These are phyloP conservation scores for Solanum infundibuliforme DNA, from an alignment of 257 asterid species.

Conservation along the genomic window DNA sequence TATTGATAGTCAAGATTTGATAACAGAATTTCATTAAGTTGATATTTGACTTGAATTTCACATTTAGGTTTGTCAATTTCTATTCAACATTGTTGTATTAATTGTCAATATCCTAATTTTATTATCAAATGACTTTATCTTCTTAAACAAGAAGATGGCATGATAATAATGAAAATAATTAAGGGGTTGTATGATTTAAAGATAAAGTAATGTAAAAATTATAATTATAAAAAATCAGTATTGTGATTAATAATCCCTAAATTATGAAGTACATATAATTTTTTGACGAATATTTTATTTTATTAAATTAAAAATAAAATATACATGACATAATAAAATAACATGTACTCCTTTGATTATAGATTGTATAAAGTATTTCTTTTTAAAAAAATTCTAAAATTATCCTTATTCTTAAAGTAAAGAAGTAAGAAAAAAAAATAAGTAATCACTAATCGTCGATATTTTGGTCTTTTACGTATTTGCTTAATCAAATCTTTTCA, in stretches of 20 bases:
- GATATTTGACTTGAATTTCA: background rate
- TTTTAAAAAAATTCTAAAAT: background rate
- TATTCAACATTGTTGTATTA: background rate
- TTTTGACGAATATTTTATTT: background rate
- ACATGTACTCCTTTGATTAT: background rate
- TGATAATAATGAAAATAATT: background rate
- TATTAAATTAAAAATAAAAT: background rate
- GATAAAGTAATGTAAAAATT: background rate
- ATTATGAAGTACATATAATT: background rate
- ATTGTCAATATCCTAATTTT: background rate
- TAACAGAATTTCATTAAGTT: background rate
- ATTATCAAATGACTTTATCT: background rate
- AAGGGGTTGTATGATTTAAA: accelerated
- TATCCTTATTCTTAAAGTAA: background rate
- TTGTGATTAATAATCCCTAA: background rate
- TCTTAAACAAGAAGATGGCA: background rate
- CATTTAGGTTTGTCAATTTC: background rate
- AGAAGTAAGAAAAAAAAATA: background rate
- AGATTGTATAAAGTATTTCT: background rate
- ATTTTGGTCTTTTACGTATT: background rate
- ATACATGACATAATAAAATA: background rate
- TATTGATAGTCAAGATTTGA: background rate
- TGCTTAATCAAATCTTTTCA: background rate
- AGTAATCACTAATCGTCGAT: background rate
- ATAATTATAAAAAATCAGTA: accelerated